Percentiles rank a stretch among this genome's conserved stretches.
phyloP scores from a whole-genome alignment of 2,329 filamentous ascomycete species.

The Tolypocladium guangdongense region DNA sequence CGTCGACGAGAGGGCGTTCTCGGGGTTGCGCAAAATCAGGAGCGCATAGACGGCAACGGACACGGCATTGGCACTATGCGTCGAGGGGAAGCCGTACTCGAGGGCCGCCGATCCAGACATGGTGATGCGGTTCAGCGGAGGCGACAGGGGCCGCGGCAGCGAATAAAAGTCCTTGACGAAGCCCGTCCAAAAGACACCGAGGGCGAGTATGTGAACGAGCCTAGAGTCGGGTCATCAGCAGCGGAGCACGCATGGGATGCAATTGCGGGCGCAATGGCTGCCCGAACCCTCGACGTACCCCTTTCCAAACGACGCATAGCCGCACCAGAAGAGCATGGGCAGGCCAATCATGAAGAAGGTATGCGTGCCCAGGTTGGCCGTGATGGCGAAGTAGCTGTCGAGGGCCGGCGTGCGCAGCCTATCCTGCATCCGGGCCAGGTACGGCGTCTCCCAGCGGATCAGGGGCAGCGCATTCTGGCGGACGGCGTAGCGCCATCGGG shows the following conservation, averaged over 20 bases:
- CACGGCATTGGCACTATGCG: constrained; percentile 92
- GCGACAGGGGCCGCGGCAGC: constrained; percentile 81
- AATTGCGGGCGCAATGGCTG: neutral
- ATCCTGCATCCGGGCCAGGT: constrained; percentile 78
- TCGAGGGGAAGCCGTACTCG: constrained; percentile 95
- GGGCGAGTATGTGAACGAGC: constrained; percentile 64
- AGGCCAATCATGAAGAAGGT: constrained; percentile 97
- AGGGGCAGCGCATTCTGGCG: constrained; percentile 76
- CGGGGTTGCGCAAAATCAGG: constrained; percentile 54
- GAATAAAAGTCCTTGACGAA: constrained; percentile 93
- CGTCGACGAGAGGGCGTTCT: constrained; percentile 48
- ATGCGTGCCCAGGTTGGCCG: constrained; percentile 91
- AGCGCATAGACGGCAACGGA: constrained; percentile 84
- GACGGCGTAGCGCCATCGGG: constrained; percentile 77
- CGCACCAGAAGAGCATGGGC: constrained; percentile 95
- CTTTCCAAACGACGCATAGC: constrained; percentile 73
- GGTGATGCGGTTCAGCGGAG: constrained; percentile 85
- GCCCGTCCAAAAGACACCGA: constrained; percentile 77
- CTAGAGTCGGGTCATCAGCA: constrained; percentile 20
- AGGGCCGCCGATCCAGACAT: constrained; percentile 94
- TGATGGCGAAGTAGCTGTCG: constrained; percentile 94
- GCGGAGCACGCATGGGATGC: neutral
- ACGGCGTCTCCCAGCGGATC: constrained; percentile 89
- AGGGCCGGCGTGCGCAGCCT: constrained; percentile 70
- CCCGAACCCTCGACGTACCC: constrained; percentile 47